phyloP scores from a whole-genome alignment of 352 stramenopile genomes.

The Elongisporangium undulatum region DNA sequence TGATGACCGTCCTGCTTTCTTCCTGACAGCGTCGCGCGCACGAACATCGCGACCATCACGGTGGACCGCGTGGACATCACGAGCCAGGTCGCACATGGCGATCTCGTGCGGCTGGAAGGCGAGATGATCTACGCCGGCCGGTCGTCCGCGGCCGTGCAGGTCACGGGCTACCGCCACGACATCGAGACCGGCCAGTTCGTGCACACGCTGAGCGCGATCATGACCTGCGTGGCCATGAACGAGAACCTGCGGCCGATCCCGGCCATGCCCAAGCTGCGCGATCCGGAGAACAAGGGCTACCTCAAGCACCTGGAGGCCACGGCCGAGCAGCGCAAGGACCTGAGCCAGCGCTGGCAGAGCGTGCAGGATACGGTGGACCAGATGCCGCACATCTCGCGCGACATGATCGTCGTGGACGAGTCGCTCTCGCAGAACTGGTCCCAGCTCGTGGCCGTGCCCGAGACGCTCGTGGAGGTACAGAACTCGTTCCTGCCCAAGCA shows the following conservation, averaged over 20 bases:
- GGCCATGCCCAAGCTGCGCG: slow-evolving; percentile 38
- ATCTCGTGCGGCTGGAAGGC: slow-evolving; percentile 59
- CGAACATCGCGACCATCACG: slow-evolving; percentile 58
- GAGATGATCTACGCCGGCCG: slow-evolving; percentile 58
- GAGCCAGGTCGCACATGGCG: slow-evolving; percentile 56
- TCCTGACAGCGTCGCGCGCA: slow-evolving; percentile 35
- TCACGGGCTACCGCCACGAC: slow-evolving; percentile 66
- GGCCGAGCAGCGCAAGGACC: slow-evolving; percentile 59
- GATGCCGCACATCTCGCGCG: slow-evolving; percentile 46
- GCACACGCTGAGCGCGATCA: slow-evolving; percentile 65
- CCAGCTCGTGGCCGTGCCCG: slow-evolving; percentile 45
- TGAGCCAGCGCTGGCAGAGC: slow-evolving; percentile 48
- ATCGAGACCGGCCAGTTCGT: slow-evolving; percentile 61
- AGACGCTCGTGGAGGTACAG: slow-evolving; percentile 69
- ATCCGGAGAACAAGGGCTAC: slow-evolving; percentile 35
- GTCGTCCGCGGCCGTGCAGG: slow-evolving; percentile 51
- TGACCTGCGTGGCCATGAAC: slow-evolving; percentile 68
- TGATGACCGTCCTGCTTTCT: background rate
- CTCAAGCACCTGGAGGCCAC: slow-evolving; percentile 46
- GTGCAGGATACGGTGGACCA: slow-evolving; percentile 66
- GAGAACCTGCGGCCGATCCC: slow-evolving; percentile 53
- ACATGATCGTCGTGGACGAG: slow-evolving; percentile 54
- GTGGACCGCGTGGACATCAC: slow-evolving; percentile 66
- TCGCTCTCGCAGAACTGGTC: slow-evolving; percentile 27
- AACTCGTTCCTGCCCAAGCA: slow-evolving; percentile 74